Evolutionary conservation across 306 rosid genomes (phyloP), one percentile per base, ranked within the genome.

Genomic region (Abrus precatorius): DNA sequence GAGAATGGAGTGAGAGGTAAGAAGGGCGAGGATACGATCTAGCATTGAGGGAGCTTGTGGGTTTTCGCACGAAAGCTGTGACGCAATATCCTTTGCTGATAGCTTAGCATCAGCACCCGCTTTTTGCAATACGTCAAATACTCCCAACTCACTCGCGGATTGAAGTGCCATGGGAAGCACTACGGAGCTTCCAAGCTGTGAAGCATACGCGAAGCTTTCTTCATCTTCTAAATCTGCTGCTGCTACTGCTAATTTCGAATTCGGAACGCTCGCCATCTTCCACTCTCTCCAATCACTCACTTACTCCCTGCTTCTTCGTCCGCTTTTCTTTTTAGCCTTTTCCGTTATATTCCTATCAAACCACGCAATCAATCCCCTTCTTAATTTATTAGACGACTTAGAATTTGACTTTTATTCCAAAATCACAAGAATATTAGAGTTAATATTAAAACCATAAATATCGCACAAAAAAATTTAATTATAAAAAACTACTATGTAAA

Each of bases 21-120:
- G 76, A 27, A 92, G 90, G 55, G 81, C 34, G 29, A 91, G 90
- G 1, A 92, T 45, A 3, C 93, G 88, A 6, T 92, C 95, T 3
- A 92, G 8, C 93, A 92, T 85, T 29, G 55, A 1, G 0, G 89
- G 44, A 0, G 93, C 90, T 3, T 88, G 70, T 0, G 86, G 79
- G 75, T 92, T 90, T 2, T 8, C 52, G 32, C 84, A 56, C 0
- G 80, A 36, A 64, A 92, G 40, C 36, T 75, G 76, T 0, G 88
- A 57, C 4, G 86, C 88, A 9, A 92, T 88, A 10, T 90, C 85
- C 0, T 70, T 3, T 0, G 90, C 49, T 0, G 94, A 87, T 50
- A 92, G 86, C 9, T 44, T 13, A 5, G 79, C 81, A 6, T 6
- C 77, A 0, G 73, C 14, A n/a, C 90, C 93, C 0, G 79, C 86